These are phyloP conservation scores for Lycium barbarum DNA, from an alignment of 257 asterid species.

Conservation along the genomic window DNA sequence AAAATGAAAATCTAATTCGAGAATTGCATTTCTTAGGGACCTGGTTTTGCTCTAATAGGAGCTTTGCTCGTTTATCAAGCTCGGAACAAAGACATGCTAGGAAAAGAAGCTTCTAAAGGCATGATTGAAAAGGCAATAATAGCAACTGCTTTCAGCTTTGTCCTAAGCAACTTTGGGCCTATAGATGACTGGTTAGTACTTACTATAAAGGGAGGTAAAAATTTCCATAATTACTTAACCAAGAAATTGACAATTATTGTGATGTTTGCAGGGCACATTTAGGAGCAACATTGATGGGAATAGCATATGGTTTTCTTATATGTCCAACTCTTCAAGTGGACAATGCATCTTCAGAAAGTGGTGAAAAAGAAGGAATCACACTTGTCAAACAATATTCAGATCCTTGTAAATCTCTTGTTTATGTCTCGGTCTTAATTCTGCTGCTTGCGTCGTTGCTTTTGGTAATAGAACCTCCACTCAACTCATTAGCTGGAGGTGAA, in stretches of 20 bases:
- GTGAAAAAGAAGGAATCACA: conserved; percentile 58
- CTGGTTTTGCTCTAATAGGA: conserved; percentile 77
- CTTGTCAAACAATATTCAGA: conserved; percentile 53
- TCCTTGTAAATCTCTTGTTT: conserved; percentile 70
- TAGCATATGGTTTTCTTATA: conserved; percentile 65
- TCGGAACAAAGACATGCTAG: conserved; percentile 58
- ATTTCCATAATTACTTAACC: too few species aligned
- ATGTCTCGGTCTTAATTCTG: conserved; percentile 61
- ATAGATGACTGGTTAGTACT: conserved; percentile 77
- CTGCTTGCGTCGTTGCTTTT: conserved; percentile 58
- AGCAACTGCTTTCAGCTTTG: conserved; percentile 61
- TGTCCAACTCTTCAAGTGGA: conserved; percentile 63
- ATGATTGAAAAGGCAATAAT: conserved; percentile 59
- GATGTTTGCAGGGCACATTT: conserved; percentile 69
- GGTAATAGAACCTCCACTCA: conserved; percentile 68
- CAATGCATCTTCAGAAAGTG: conserved; percentile 53
- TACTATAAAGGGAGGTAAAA: neutral
- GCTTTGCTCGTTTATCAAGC: conserved; percentile 79
- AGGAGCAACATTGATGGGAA: conserved; percentile 67
- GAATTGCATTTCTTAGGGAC: conserved; percentile 53
- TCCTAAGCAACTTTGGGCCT: conserved; percentile 69
- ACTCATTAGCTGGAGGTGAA: conserved; percentile 37
- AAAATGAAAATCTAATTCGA: neutral
- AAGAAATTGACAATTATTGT: neutral
- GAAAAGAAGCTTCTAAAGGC: conserved; percentile 54